phyloP scores from a whole-genome alignment of 1,284 basidiomycete species.

The Peniophora sp. region DNA sequence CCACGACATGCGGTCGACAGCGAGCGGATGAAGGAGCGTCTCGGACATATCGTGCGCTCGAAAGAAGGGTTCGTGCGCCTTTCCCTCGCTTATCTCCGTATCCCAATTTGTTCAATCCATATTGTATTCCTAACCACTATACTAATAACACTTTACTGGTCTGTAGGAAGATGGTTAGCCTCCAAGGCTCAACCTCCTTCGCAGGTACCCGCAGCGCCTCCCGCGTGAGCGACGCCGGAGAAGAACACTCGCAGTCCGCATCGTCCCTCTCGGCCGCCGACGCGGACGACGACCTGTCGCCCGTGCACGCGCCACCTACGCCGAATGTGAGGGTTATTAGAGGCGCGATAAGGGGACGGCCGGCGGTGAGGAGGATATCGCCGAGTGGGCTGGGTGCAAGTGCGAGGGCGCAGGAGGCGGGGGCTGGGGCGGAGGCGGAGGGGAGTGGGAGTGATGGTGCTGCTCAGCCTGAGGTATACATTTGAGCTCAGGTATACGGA shows the following conservation, averaged over 20 bases:
- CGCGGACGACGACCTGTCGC: slow-evolving; percentile 7
- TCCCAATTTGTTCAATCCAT: slow-evolving; percentile 5
- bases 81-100: neutral
- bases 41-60: slow-evolving; percentile 50
- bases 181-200: slow-evolving; percentile 55
- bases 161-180: slow-evolving; percentile 67
- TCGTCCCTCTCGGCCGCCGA: slow-evolving; percentile 14
- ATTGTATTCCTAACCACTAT: no score
- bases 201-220: slow-evolving; percentile 13
- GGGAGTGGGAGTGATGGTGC: neutral
- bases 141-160: no score
- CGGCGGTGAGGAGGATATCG: neutral
- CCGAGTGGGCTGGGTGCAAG: slow-evolving; percentile 5
- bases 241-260: slow-evolving; percentile 18
- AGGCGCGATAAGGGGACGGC: neutral
- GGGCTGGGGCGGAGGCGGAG: neutral
- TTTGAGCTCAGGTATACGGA: neutral
- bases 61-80: slow-evolving; percentile 49
- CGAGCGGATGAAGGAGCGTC: slow-evolving; percentile 43
- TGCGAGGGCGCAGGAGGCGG: slow-evolving; percentile 1
- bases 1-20: slow-evolving; percentile 31
- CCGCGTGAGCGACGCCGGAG: slow-evolving; percentile 22
- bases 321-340: slow-evolving; percentile 9
- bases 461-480: neutral
- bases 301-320: slow-evolving; percentile 5